These are phyloP conservation scores for Tetrapisispora pingtungensis DNA, from an alignment of 805 yeast species.

Conservation along the genomic window DNA sequence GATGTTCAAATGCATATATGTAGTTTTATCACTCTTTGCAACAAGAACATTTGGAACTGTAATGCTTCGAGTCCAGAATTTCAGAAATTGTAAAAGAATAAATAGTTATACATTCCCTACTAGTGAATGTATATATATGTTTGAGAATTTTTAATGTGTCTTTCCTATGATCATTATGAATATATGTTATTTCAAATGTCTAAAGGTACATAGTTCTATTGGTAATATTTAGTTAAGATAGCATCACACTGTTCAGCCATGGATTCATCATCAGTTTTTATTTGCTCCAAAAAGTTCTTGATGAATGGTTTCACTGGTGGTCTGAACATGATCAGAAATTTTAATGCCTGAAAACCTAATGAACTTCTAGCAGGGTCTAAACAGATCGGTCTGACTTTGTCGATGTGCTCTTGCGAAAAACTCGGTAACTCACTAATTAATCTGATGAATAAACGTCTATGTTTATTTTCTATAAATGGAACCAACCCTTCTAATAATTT, in stretches of 20 bases:
- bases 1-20: no score
- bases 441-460: constrained; percentile 71
- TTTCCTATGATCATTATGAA: no score
- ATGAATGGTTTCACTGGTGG: constrained; percentile 58
- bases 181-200: no score
- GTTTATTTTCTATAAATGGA: constrained; percentile 75
- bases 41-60: no score
- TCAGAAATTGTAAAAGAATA: no score
- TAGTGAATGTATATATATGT: no score
- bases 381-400: constrained; percentile 61
- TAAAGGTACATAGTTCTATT: not conserved
- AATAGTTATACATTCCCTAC: no score
- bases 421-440: constrained; percentile 81
- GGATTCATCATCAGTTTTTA: constrained; percentile 19
- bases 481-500: constrained; percentile 67
- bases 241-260: constrained; percentile 21
- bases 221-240: constrained; percentile 19
- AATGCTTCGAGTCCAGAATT: no score
- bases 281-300: constrained; percentile 22
- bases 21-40: no score
- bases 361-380: constrained; percentile 74
- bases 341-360: constrained; percentile 74
- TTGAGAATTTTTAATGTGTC: no score
- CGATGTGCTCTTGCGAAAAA: constrained; percentile 51
- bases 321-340: constrained; percentile 76